These are phyloP conservation scores for Solanum piurae DNA, from an alignment of 257 asterid genomes.

Conservation along the genomic window DNA sequence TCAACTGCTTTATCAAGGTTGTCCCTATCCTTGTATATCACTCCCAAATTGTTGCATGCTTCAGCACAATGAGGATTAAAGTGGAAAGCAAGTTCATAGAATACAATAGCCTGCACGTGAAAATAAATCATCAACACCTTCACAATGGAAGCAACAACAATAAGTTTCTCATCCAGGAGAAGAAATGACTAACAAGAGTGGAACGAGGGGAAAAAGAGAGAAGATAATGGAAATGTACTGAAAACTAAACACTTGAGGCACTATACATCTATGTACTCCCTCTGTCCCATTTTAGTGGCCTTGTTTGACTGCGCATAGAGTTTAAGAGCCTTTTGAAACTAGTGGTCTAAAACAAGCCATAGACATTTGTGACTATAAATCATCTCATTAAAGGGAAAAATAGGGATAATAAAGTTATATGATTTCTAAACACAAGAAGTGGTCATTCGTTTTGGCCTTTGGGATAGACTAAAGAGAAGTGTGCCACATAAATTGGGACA, in stretches of 20 bases:
- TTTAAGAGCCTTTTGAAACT: neutral
- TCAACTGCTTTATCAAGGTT: constrained; percentile 99
- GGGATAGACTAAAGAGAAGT: neutral
- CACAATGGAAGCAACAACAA: neutral
- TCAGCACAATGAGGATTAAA: constrained; percentile 99
- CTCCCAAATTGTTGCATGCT: constrained; percentile 99
- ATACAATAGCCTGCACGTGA: constrained; percentile 86
- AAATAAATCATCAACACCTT: neutral
- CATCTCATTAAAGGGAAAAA: neutral
- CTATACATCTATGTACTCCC: neutral
- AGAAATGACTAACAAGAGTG: neutral
- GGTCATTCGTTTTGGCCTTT: neutral
- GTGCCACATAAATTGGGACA: neutral
- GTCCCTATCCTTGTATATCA: constrained; percentile 94
- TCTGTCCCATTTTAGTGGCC: neutral
- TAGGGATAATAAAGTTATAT: neutral
- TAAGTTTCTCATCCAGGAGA: neutral
- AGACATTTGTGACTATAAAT: neutral
- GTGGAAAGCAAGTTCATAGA: constrained; percentile 98
- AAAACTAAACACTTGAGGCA: neutral
- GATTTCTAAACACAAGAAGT: neutral
- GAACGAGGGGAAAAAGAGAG: neutral
- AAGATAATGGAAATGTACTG: neutral
- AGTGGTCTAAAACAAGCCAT: neutral
- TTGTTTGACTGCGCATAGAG: neutral